Evolutionary conservation across 768 basidiomycete species (phyloP).

Genomic region (Leccinum variicolor): DNA sequence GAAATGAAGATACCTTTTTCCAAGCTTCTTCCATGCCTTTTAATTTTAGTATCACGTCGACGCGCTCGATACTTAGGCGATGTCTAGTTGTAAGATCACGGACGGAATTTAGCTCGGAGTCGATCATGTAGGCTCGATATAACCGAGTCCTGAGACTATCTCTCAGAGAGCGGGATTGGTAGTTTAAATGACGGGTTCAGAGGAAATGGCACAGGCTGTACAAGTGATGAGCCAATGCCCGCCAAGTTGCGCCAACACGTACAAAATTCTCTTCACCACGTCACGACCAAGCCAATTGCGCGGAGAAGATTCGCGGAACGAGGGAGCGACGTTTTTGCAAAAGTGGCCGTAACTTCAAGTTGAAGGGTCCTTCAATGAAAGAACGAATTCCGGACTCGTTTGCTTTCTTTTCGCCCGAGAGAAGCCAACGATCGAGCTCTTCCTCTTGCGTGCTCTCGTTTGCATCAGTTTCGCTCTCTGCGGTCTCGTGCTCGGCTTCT

Average conservation of each 20-base stretch:
- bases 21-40: slow-evolving; percentile 82
- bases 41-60: slow-evolving; percentile 81
- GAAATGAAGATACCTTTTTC: slow-evolving; percentile 54
- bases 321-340: too few species aligned
- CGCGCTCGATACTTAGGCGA: slow-evolving; percentile 70
- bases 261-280: slow-evolving; percentile 43
- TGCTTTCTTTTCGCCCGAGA: slow-evolving; percentile 10
- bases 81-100: slow-evolving; percentile 59
- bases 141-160: slow-evolving; percentile 54
- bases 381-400: slow-evolving; percentile 17
- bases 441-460: slow-evolving; percentile 3
- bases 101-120: slow-evolving; percentile 54
- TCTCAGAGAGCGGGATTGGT: slow-evolving; percentile 70
- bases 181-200: slow-evolving; percentile 83
- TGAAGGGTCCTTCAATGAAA: slow-evolving; percentile 10
- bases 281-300: slow-evolving; percentile 61
- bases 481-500: slow-evolving; percentile 2
- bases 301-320: too few species aligned
- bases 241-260: background rate
- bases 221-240: background rate
- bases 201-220: slow-evolving; percentile 55
- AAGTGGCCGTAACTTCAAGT: too few species aligned
- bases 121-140: slow-evolving; percentile 56
- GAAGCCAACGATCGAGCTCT: slow-evolving; percentile 13
- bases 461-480: background rate